Percentiles rank a stretch among this genome's conserved stretches.
Conservation (phyloP, 1,284 basidiomycete species). For the Sphagnurus paluster region DNA sequence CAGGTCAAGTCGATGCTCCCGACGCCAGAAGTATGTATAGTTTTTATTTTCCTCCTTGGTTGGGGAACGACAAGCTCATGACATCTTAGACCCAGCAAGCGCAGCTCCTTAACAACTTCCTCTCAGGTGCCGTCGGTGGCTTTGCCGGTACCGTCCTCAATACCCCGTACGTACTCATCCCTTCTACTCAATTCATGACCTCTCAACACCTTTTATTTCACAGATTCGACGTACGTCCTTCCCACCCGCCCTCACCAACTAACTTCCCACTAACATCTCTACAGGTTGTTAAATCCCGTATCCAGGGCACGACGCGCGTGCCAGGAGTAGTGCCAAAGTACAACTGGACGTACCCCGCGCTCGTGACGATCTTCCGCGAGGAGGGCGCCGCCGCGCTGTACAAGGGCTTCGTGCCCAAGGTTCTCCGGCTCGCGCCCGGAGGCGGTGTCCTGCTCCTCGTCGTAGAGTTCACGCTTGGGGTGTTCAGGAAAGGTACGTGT, state of each 20-base stretch:
- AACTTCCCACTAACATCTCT: constrained; percentile 10
- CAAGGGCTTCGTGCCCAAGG: constrained; percentile 90
- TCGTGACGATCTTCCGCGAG: constrained; percentile 80
- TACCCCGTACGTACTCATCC: constrained; percentile 59
- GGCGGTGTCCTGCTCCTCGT: constrained; percentile 93
- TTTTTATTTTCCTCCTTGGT: background rate
- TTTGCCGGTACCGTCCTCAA: constrained; percentile 84
- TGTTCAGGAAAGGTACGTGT: constrained; percentile 70
- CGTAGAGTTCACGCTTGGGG: constrained; percentile 78
- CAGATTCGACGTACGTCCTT: constrained; percentile 57
- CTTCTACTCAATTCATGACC: background rate
- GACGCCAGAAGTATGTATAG: constrained; percentile 66
- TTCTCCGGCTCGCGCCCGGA: constrained; percentile 87
- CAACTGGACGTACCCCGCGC: constrained; percentile 90
- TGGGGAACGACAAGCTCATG: background rate
- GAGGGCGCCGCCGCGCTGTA: constrained; percentile 91
- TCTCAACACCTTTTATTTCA: background rate
- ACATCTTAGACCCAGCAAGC: constrained; percentile 58
- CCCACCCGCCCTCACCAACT: background rate
- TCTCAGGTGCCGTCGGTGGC: constrained; percentile 89
- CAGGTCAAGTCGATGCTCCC: constrained; percentile 80
- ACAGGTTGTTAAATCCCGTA: constrained; percentile 94
- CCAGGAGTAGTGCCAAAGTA: constrained; percentile 80
- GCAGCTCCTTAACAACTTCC: constrained; percentile 88
- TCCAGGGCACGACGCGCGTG: constrained; percentile 74